Percentiles rank a stretch among this genome's conserved stretches.
These are phyloP conservation scores for Galerina sulciceps DNA, from an alignment of 768 basidiomycete species.

Conservation along the genomic window DNA sequence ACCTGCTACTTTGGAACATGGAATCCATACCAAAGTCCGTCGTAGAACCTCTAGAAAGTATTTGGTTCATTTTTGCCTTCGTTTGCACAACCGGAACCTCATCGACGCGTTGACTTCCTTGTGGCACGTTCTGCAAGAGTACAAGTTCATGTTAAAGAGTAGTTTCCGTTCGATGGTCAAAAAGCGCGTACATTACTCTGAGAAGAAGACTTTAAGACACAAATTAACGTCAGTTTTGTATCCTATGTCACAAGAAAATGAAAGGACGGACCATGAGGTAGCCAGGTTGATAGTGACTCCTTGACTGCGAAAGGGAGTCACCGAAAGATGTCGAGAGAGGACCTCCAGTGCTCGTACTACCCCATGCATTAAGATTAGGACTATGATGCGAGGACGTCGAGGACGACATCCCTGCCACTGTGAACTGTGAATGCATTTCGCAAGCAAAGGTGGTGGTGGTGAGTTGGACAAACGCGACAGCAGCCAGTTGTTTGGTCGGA, in stretches of 20 bases:
- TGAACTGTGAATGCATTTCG: slow-evolving; percentile 52
- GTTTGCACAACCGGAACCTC: slow-evolving; percentile 78
- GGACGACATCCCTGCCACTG: slow-evolving; percentile 65
- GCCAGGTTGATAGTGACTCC: slow-evolving; percentile 80
- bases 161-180: not conserved
- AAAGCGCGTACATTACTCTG: slow-evolving; percentile 56
- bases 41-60: slow-evolving; percentile 62
- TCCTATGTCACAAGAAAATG: not conserved
- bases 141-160: not conserved
- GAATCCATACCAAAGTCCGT: slow-evolving; percentile 84
- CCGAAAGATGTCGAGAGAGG: slow-evolving; percentile 56
- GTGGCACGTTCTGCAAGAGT: slow-evolving; percentile 46
- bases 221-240: not conserved
- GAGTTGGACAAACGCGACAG: not conserved
- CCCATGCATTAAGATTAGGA: slow-evolving; percentile 57
- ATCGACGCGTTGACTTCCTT: slow-evolving; percentile 66
- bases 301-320: slow-evolving; percentile 73
- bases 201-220: slow-evolving; percentile 52
- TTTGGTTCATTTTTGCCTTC: slow-evolving; percentile 80
- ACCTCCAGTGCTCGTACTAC: slow-evolving; percentile 45
- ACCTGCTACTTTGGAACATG: slow-evolving; percentile 81
- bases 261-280: slow-evolving; percentile 70
- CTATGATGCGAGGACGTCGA: slow-evolving; percentile 51
- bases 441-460: not conserved
- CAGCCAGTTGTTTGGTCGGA: slow-evolving; percentile 2